phyloP scores from a whole-genome alignment of 2,329 filamentous ascomycete genomes.

The Botrytis elliptica region DNA sequence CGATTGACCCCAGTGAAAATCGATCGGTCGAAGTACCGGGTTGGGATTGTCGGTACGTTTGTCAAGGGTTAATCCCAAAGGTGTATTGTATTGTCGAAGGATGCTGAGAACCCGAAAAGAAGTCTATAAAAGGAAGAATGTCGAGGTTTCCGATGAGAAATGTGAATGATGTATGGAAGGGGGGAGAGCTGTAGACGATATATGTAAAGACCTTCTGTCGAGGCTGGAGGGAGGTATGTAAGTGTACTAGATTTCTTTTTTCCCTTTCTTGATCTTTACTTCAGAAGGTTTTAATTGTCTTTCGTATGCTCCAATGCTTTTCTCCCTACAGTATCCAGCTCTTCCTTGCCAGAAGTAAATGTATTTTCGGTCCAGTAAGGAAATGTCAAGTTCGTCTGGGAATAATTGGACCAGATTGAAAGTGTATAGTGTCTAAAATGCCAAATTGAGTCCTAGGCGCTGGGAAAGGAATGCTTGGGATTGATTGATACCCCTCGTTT shows the following conservation, averaged over 20 bases:
- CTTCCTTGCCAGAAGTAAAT: slow-evolving; percentile 19
- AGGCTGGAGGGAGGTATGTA: slow-evolving; percentile 17
- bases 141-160: slow-evolving; percentile 11
- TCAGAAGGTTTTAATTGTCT: slow-evolving; percentile 20
- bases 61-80: slow-evolving; percentile 5
- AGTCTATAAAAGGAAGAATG: slow-evolving; percentile 19
- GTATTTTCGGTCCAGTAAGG: slow-evolving; percentile 21
- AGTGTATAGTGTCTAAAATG: neutral
- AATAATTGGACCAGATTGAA: slow-evolving; percentile 19
- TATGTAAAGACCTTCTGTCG: slow-evolving; percentile 13
- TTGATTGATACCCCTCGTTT: slow-evolving; percentile 20
- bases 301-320: slow-evolving; percentile 18
- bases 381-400: neutral
- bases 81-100: neutral
- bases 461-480: slow-evolving; percentile 23
- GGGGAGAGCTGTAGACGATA: slow-evolving; percentile 1
- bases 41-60: neutral
- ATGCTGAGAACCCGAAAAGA: slow-evolving; percentile 2
- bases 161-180: slow-evolving; percentile 11
- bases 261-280: neutral
- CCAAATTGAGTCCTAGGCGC: slow-evolving; percentile 17
- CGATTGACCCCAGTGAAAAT: slow-evolving; percentile 15
- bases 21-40: slow-evolving; percentile 5
- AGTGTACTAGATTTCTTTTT: slow-evolving; percentile 7
- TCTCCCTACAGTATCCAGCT: slow-evolving; percentile 14